Conservation (phyloP, 352 stramenopile species). For the Pythium pectinolyticum region DNA sequence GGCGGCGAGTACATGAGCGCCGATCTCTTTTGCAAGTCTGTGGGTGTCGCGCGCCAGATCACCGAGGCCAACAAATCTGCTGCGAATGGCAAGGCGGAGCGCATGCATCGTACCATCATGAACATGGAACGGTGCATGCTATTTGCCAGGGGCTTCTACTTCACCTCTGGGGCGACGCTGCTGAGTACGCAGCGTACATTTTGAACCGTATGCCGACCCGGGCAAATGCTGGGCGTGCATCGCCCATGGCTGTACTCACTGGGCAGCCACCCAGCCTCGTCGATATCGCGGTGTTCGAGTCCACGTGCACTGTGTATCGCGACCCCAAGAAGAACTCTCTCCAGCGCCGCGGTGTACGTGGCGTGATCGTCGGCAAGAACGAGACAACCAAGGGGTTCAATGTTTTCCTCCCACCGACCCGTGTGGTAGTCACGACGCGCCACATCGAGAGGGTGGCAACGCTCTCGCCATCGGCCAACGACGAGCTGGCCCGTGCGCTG, state of each 20-base stretch:
- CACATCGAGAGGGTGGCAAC: slow-evolving; percentile 22
- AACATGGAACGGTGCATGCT: slow-evolving; percentile 36
- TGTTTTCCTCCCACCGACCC: slow-evolving; percentile 15
- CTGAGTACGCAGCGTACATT: slow-evolving; percentile 31
- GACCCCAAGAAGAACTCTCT: slow-evolving; percentile 22
- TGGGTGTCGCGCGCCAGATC: slow-evolving; percentile 24
- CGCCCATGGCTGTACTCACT: slow-evolving; percentile 21
- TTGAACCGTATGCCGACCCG: slow-evolving; percentile 27
- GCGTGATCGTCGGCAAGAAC: slow-evolving; percentile 24
- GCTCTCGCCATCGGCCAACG: slow-evolving; percentile 12
- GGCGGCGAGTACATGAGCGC: slow-evolving; percentile 32
- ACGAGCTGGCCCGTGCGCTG: slow-evolving; percentile 8
- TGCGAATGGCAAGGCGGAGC: slow-evolving; percentile 35
- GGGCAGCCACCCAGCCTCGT: neutral
- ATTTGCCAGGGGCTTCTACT: slow-evolving; percentile 29
- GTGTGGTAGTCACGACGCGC: slow-evolving; percentile 17
- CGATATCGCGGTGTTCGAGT: slow-evolving; percentile 23
- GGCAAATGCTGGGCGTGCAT: slow-evolving; percentile 10
- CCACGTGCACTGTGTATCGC: slow-evolving; percentile 17
- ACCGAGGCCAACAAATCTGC: slow-evolving; percentile 29
- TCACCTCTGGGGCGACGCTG: slow-evolving; percentile 27
- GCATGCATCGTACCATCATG: slow-evolving; percentile 34
- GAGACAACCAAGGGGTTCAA: slow-evolving; percentile 29
- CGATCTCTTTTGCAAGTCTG: slow-evolving; percentile 31
- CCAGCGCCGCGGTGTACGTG: neutral